These are phyloP conservation scores for Lichtheimia ornata DNA, from an alignment of 371 early-diverging fungal species.

Conservation along the genomic window DNA sequence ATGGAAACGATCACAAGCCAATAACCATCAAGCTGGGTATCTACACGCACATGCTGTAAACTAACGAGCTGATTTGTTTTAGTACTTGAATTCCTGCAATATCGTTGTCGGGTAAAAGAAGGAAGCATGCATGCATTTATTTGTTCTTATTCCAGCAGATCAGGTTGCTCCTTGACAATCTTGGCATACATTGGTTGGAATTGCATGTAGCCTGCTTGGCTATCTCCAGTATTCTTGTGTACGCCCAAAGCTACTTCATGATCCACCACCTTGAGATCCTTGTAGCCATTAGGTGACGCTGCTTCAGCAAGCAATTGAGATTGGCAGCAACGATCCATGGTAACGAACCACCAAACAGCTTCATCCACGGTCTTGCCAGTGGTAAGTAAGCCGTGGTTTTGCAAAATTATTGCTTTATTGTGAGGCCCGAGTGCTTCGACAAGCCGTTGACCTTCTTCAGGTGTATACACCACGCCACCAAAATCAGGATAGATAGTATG, in stretches of 20 bases:
- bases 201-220: conserved; percentile 46
- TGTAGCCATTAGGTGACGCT: conserved; percentile 38
- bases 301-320: conserved; percentile 59
- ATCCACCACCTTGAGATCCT: conserved; percentile 39
- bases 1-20: no score
- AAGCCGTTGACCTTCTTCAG: conserved; percentile 53
- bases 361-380: conserved; percentile 57
- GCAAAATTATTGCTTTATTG: conserved; percentile 57
- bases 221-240: conserved; percentile 35
- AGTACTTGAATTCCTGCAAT: neutral
- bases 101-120: neutral
- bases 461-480: conserved; percentile 56
- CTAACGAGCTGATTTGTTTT: neutral
- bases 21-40: no score
- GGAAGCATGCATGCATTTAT: neutral
- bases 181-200: conserved; percentile 63
- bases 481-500: conserved; percentile 54
- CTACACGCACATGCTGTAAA: conserved; percentile 13
- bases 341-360: conserved; percentile 60
- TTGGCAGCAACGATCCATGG: conserved; percentile 59
- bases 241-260: conserved; percentile 47
- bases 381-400: conserved; percentile 65
- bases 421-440: conserved; percentile 42
- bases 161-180: conserved; percentile 58
- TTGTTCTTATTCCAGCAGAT: conserved; percentile 23